These are phyloP conservation scores for Hypoxylon sp. DNA, from an alignment of 2,329 filamentous ascomycete species.

Conservation along the genomic window DNA sequence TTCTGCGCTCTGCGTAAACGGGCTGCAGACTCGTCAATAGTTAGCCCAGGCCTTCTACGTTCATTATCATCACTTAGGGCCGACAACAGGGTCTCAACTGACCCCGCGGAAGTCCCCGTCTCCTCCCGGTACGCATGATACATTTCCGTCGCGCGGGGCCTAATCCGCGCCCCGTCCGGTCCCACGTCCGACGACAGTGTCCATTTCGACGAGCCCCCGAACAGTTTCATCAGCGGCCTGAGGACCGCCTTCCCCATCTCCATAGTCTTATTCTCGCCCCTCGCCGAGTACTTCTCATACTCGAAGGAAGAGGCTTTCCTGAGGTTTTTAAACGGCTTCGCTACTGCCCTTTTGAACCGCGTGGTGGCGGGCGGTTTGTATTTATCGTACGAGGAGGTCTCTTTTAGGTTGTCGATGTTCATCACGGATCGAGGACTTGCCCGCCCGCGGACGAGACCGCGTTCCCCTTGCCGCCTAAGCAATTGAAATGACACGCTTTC, in stretches of 20 bases:
- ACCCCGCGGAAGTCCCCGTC: slow-evolving; percentile 19
- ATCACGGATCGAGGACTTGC: slow-evolving; percentile 20
- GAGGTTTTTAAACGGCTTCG: background rate
- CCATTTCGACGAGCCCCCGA: slow-evolving; percentile 1
- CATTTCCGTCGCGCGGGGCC: slow-evolving; percentile 41
- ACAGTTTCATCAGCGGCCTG: slow-evolving; percentile 3
- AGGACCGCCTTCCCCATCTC: slow-evolving; percentile 18
- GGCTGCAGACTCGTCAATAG: slow-evolving; percentile 45
- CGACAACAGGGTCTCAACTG: slow-evolving; percentile 37
- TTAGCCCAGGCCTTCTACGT: slow-evolving; percentile 36
- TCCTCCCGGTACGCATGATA: slow-evolving; percentile 29
- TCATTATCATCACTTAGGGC: slow-evolving; percentile 35
- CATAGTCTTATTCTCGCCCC: background rate
- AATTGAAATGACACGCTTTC: slow-evolving; percentile 31
- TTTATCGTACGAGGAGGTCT: background rate
- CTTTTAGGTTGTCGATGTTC: slow-evolving; percentile 4
- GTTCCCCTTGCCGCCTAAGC: slow-evolving; percentile 32
- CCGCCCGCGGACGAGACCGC: slow-evolving; percentile 31
- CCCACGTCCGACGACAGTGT: background rate
- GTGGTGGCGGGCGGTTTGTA: background rate
- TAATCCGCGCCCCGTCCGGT: background rate
- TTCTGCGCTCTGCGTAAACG: slow-evolving; percentile 48
- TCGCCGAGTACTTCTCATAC: slow-evolving; percentile 9
- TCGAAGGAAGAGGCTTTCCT: slow-evolving; percentile 9
- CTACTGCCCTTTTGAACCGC: background rate